These are phyloP conservation scores for Epichloe coenophiala DNA, from an alignment of 2,329 filamentous ascomycete species.

Conservation along the genomic window DNA sequence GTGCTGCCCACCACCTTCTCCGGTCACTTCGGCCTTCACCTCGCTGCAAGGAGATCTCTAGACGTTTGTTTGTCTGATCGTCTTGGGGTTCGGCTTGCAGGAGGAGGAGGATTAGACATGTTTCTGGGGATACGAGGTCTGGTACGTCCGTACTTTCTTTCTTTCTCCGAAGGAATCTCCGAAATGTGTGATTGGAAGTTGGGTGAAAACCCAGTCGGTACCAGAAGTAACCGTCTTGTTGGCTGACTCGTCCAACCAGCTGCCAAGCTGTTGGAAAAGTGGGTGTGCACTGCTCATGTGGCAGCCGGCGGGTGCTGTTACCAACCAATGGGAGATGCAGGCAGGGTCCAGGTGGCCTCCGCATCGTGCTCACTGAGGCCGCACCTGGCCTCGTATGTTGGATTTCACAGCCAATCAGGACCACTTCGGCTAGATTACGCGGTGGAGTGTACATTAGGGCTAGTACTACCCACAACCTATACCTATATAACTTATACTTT, in stretches of 20 bases:
- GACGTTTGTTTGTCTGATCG: not conserved
- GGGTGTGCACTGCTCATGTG: not conserved
- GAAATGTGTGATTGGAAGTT: not conserved
- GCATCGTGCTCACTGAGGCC: not conserved
- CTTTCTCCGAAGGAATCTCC: too few species aligned
- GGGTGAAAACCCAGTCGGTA: too few species aligned
- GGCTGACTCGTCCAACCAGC: not conserved
- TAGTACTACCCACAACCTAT: too few species aligned
- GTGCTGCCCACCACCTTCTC: not conserved
- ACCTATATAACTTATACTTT: too few species aligned
- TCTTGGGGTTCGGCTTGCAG: not conserved
- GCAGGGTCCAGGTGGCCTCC: not conserved
- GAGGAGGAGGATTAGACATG: not conserved
- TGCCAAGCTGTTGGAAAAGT: not conserved
- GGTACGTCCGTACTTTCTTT: not conserved
- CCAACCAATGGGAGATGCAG: not conserved
- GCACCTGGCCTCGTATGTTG: too few species aligned
- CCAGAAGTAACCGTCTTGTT: too few species aligned
- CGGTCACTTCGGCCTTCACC: too few species aligned
- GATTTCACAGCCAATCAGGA: too few species aligned
- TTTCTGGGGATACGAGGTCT: not conserved
- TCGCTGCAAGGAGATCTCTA: not conserved
- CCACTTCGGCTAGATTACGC: too few species aligned
- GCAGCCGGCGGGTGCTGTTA: not conserved
- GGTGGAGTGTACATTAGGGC: too few species aligned